A percentile compares a stretch with the other conserved stretches of the same genome.
phyloP scores from a whole-genome alignment of 2,329 filamentous ascomycete species.

The Dothideomycetidae sp. region DNA sequence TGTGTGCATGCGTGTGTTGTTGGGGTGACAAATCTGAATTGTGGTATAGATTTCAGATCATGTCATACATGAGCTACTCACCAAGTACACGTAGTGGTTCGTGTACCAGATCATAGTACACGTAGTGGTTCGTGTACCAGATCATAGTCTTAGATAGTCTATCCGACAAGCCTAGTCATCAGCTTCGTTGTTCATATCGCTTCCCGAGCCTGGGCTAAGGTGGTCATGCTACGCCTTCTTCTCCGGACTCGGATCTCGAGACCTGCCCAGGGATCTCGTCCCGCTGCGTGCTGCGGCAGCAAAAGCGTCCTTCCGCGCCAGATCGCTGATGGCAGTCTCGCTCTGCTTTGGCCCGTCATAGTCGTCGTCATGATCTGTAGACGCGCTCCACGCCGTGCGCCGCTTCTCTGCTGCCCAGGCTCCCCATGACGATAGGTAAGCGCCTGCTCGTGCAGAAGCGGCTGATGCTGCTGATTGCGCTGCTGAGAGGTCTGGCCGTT shows the following conservation, averaged over 20 bases:
- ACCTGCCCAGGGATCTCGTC: not conserved
- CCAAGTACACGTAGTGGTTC: no score
- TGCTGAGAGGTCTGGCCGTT: constrained; percentile 36
- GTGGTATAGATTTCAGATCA: no score
- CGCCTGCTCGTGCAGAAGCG: constrained; percentile 42
- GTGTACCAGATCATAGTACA: no score
- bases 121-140: no score
- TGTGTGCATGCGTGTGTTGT: no score
- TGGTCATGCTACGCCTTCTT: not conserved
- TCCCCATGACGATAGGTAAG: constrained; percentile 50
- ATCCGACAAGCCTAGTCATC: no score
- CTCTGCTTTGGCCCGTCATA: not conserved
- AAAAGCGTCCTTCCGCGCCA: not conserved
- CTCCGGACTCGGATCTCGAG: not conserved
- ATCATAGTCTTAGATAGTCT: no score
- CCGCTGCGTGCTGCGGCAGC: not conserved
- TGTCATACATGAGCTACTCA: no score
- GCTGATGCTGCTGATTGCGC: constrained; percentile 42
- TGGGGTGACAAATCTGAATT: no score
- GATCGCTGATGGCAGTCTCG: not conserved
- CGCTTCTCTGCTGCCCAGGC: constrained; percentile 61
- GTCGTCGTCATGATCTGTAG: not conserved
- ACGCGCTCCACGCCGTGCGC: constrained; percentile 33
- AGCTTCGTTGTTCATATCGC: no score
- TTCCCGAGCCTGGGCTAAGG: no score